Conservation (phyloP, 495 filamentous ascomycete genomes). For the Beverwykella pulmonaria region DNA sequence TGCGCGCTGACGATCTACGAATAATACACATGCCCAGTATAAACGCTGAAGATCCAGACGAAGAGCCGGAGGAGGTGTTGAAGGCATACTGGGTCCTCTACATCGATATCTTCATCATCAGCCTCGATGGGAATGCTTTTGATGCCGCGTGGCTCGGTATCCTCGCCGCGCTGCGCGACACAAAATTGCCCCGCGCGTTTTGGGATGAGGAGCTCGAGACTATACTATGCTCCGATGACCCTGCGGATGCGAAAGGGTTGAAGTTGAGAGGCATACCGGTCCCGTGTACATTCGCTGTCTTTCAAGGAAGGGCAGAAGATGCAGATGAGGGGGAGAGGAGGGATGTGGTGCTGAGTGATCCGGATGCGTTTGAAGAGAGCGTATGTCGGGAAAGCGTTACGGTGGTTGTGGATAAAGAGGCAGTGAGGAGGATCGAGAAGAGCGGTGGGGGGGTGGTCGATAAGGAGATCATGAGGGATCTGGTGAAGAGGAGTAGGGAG, state of each 20-base stretch:
- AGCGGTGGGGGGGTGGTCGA: slow-evolving; percentile 70
- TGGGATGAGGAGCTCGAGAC: slow-evolving; percentile 83
- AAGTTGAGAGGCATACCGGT: slow-evolving; percentile 65
- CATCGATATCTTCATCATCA: slow-evolving; percentile 87
- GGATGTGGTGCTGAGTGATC: slow-evolving; percentile 81
- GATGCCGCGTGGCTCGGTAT: slow-evolving; percentile 87
- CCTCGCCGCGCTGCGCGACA: slow-evolving; percentile 78
- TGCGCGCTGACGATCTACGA: slow-evolving; percentile 64
- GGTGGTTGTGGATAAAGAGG: slow-evolving; percentile 68
- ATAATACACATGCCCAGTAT: slow-evolving; percentile 63
- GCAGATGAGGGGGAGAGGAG: slow-evolving; percentile 43
- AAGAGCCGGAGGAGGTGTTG: slow-evolving; percentile 55
- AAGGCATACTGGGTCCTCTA: slow-evolving; percentile 95
- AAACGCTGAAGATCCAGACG: slow-evolving; percentile 42
- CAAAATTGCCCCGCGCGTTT: slow-evolving; percentile 74
- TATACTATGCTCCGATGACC: slow-evolving; percentile 70
- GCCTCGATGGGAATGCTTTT: slow-evolving; percentile 86
- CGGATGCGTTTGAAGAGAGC: slow-evolving; percentile 86
- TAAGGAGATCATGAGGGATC: slow-evolving; percentile 55
- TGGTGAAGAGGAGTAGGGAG: slow-evolving; percentile 56
- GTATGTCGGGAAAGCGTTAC: slow-evolving; percentile 74
- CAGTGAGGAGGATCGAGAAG: slow-evolving; percentile 75
- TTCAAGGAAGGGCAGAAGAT: slow-evolving; percentile 52
- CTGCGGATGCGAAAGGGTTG: slow-evolving; percentile 54
- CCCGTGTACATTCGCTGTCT: slow-evolving; percentile 72